Evolutionary conservation across 331 rosid genomes (phyloP), one percentile per base, ranked within the genome.

Genomic region (Malus hybrid): DNA sequence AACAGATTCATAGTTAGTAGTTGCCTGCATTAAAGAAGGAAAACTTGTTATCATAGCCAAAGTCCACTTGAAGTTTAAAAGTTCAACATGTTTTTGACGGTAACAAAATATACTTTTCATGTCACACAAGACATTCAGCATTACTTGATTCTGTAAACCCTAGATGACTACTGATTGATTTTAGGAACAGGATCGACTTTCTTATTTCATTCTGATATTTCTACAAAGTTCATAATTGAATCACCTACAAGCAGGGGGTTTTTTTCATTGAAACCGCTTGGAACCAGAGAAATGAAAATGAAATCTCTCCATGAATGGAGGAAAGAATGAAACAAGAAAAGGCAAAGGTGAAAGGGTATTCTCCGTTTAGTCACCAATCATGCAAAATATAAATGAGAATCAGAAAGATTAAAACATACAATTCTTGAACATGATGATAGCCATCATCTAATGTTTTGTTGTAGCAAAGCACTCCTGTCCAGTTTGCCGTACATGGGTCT

Each of bases 381-480:
- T 73, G 32, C 72, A 77, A 78, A 73, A 54, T 61, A 74, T 10
- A 75, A 70, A 83, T 57, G 63, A 66, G 46, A 20, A 75, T 55
- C 50, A 74, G 67, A 83, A 80, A 69, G 50, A 67, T 34, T 27
- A 7, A 80, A 66, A 7, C 90, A 67, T 92, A 95, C 99, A 95
- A 71, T 88, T 85, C 88, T 75, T 31, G 32, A 80, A 95, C 93
- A 78, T 92, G 99, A 19, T 83, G 91, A 87, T 80, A 82, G 78
- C 88, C 91, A 86, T 90, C 98, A 2, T 8, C 65, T 28, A 72
- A 46, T 70, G 91, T 50, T 10, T 6, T 24, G 69, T 87, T 90
- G 91, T 33, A 84, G 91, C 99, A 95, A 60, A 79, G 10, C 82
- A 95, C 86, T 33, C 99, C 93, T 31, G 82, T 90, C 99, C 99